Percentiles rank a stretch among this genome's conserved stretches.
phyloP scores from a whole-genome alignment of 257 asterid species.

The Cordia subcordata region DNA sequence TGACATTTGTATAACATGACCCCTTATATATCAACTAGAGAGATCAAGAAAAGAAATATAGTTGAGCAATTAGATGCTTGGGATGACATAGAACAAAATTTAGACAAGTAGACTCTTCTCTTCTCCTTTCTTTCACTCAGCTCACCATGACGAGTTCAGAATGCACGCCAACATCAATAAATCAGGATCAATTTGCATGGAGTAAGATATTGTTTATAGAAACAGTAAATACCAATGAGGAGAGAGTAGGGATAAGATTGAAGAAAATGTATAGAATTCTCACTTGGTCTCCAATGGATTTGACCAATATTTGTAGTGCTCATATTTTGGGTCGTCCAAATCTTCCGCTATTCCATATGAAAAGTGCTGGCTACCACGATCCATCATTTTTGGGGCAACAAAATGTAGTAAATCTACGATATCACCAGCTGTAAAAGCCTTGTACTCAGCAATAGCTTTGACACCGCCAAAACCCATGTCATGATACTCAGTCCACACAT shows the following conservation, averaged over 20 bases:
- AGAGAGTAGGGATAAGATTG: not conserved
- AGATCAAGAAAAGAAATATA: too few species aligned
- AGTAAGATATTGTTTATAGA: too few species aligned
- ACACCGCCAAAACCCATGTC: constrained; percentile 76
- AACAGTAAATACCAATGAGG: too few species aligned
- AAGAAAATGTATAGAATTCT: constrained; percentile 16
- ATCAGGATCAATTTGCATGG: too few species aligned
- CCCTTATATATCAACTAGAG: too few species aligned
- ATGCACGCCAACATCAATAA: not conserved
- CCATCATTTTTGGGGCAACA: constrained; percentile 90
- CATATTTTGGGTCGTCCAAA: constrained; percentile 77
- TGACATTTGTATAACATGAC: too few species aligned
- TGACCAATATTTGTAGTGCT: constrained; percentile 85
- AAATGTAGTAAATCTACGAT: constrained; percentile 59
- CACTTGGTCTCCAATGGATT: constrained; percentile 91
- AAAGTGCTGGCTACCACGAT: constrained; percentile 71
- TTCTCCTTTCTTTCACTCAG: too few species aligned
- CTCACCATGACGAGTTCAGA: not conserved
- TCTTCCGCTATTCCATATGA: constrained; percentile 84
- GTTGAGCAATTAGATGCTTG: not conserved
- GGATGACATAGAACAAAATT: not conserved
- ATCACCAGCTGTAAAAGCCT: constrained; percentile 72
- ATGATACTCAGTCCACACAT: constrained; percentile 91
- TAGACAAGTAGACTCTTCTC: too few species aligned
- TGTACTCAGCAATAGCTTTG: constrained; percentile 71